phyloP scores from a whole-genome alignment of 345 rosid species.

The Salix suchowensis region DNA sequence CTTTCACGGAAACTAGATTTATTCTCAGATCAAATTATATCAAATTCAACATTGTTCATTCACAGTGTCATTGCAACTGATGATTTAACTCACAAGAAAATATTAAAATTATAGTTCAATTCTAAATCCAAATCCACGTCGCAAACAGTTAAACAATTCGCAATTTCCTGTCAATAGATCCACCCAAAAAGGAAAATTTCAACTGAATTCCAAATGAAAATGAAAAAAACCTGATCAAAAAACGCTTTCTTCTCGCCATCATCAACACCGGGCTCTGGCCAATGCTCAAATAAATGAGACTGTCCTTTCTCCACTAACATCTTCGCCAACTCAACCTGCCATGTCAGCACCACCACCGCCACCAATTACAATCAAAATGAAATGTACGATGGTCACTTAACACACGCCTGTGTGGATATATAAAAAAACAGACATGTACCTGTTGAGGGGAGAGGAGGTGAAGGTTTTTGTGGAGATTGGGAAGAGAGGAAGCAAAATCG shows the following conservation, averaged over 20 bases:
- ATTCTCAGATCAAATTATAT: background rate
- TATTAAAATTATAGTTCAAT: background rate
- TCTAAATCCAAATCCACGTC: background rate
- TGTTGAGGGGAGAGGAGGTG: constrained; percentile 50
- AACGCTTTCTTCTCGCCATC: constrained; percentile 58
- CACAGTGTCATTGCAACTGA: background rate
- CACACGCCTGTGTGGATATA: background rate
- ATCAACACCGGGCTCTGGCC: constrained; percentile 71
- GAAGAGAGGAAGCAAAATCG: constrained; percentile 47
- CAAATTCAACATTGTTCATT: background rate
- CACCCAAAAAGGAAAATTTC: background rate
- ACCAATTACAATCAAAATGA: background rate
- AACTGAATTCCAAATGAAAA: background rate
- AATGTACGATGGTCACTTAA: background rate
- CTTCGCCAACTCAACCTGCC: constrained; percentile 74
- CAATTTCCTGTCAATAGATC: constrained; percentile 3
- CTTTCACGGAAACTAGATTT: too few relatives aligned
- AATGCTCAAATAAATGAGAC: constrained; percentile 62
- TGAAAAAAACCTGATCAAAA: constrained; percentile 56
- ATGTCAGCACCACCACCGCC: constrained; percentile 1
- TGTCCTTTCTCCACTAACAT: constrained; percentile 65
- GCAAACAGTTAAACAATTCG: background rate
- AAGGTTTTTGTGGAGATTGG: constrained; percentile 58
- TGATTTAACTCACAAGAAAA: background rate
- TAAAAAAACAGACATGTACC: constrained; percentile 18